Evolutionary conservation across 2,329 filamentous ascomycete species (phyloP), one percentile per base, ranked within the genome.

Genomic region (Cercospora beticola): DNA sequence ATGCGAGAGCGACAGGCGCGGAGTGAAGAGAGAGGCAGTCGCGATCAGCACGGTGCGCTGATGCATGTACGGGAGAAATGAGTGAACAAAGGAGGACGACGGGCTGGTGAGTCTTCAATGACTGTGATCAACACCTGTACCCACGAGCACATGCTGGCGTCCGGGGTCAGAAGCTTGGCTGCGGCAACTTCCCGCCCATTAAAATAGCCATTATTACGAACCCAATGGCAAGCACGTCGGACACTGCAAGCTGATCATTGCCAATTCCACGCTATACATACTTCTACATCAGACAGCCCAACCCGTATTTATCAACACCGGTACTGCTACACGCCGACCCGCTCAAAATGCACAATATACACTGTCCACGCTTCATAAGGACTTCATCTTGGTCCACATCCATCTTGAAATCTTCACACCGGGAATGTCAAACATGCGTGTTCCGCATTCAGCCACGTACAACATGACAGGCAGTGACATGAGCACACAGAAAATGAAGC

Each of bases 371-470:
- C 16, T 57, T 46, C 18, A 64, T 26, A 70, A 66, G 23, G 69
- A 30, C 66, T 70, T 73, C 63, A 72, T 65, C 60, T 71, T 72
- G 23, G 49, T 62, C 36, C 68, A 74, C 61, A 71, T 65, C 72
- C 72, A 74, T 67, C 66, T 68, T 10, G 71, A 71, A 16, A 73
- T 64, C 54, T 65, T 72, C 16, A 73, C 67, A 60, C 71, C 68
- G 1, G 74, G 74, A 54, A 67, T 66, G 62, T 76, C 74, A 66
- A 74, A 76, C 23, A 67, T 61, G 40, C 72, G 70, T 43, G 74
- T 76, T 8, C 73, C 74, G 33, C 75, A 67, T 54, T 76, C 74
- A 6, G 74, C 73, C 21, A 73, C 64, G 62, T 76, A 76, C 43
- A 76, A 62, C 63, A 74, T 71, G 23, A 74, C 66, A 5, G 73